Evolutionary conservation across 1,139 yeast species (phyloP), one percentile per base, ranked within the genome.

Genomic region (Pneumocystis sp.): DNA sequence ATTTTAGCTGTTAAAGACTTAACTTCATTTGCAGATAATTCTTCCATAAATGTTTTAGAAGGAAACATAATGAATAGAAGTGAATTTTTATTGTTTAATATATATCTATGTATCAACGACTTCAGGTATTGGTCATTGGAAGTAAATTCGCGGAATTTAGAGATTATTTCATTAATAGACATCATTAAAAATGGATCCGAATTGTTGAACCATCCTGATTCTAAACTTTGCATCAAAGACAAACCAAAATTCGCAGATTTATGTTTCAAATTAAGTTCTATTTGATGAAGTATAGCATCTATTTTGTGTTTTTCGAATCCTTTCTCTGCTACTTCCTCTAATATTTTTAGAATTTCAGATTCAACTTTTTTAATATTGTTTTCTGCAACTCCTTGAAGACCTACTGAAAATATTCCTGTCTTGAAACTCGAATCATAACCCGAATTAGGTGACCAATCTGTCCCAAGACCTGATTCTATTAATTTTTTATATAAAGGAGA

Each of bases 161-260:
- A 70, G 63, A 91, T 77, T 31, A 83, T 78, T 21, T 78, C 78
- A 69, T 88, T 89, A 74, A 89, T 87, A 68, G 84, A 83, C 61
- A 93, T 77, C 3, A 82, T 72, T 10, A 82, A 80, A 69, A 91
- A 78, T 6, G 95, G 91, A 73, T 89, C 88, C 17, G 83, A 81
- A 39, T 84, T 84, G 72, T 89, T 89, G 65, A 88, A 85, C 87
- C 96, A 91, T 17, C 90, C 84, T 12, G 96, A 89, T 56, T 89
- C 82, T 12, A 93, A 71, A 1, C 90, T 81, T 71, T 85, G 85
- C 60, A 93, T 79, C 65, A 93, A 76, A 40, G 85, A 85, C 78
- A 93, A 78, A 21, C 99, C 99, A 76, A 90, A 91, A 67, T 89
- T 89, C 0, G 97, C 87, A 71, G 87, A 90, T 69, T 90, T 95